Evolutionary conservation across 768 basidiomycete species (phyloP).

Genomic region (Steccherinum ochraceum): DNA sequence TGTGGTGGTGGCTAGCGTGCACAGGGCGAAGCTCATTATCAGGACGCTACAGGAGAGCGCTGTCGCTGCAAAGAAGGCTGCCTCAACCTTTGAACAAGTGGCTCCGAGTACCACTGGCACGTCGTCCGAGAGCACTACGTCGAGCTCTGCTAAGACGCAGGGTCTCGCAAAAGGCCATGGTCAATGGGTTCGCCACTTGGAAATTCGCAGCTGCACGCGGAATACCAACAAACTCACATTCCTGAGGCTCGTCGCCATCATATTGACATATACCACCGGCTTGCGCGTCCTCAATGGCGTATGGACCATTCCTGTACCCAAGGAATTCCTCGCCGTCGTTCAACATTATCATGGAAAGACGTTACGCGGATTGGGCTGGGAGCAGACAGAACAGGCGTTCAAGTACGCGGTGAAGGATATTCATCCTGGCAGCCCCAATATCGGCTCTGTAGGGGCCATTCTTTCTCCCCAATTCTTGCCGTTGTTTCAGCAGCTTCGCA

Average conservation of each 20-base stretch:
- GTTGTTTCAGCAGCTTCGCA: slow-evolving; percentile 32
- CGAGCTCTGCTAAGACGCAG: slow-evolving; percentile 1
- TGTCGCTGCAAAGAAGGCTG: neutral
- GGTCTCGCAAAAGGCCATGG: slow-evolving; percentile 25
- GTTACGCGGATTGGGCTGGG: slow-evolving; percentile 42
- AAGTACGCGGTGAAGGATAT: slow-evolving; percentile 14
- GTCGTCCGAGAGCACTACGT: neutral
- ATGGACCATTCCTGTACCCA: slow-evolving; percentile 39
- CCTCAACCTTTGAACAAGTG: neutral
- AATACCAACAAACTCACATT: slow-evolving; percentile 31
- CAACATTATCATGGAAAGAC: slow-evolving; percentile 30
- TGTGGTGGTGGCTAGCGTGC: slow-evolving; percentile 38
- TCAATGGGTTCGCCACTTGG: slow-evolving; percentile 42
- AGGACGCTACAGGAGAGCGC: slow-evolving; percentile 25
- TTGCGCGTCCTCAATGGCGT: slow-evolving; percentile 38
- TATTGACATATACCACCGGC: slow-evolving; percentile 39
- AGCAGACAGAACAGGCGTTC: slow-evolving; percentile 19
- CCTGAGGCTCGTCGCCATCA: slow-evolving; percentile 36
- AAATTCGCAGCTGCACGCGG: slow-evolving; percentile 40
- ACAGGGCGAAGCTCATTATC: slow-evolving; percentile 33
- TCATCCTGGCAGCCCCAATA: slow-evolving; percentile 19
- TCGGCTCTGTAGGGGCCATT: neutral
- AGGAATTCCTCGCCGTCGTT: slow-evolving; percentile 36
- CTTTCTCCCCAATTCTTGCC: slow-evolving; percentile 20
- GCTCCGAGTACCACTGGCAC: too few species aligned